Conservation (phyloP, 345 rosid species). For the Gossypioides kirkii region DNA sequence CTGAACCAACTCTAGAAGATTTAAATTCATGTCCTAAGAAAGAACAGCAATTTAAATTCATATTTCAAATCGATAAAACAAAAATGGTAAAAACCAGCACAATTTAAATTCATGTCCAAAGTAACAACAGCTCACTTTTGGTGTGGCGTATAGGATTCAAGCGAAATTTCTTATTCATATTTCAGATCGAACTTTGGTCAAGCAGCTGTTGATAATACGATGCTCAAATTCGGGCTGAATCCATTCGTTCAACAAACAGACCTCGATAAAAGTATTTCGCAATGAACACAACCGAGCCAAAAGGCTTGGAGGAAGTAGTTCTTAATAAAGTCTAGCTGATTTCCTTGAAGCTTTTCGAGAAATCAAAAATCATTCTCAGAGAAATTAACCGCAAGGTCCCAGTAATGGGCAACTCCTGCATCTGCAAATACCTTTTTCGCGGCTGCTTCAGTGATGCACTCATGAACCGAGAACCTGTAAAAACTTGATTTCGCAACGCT, state of each 20-base stretch:
- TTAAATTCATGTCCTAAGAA: too few species aligned
- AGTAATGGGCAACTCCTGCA: slow-evolving; percentile 81
- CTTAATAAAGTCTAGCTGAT: background rate
- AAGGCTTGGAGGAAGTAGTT: background rate
- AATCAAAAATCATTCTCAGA: slow-evolving; percentile 42
- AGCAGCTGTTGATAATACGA: background rate
- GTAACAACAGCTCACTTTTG: background rate
- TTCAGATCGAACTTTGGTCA: background rate
- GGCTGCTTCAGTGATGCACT: slow-evolving; percentile 79
- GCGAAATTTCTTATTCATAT: background rate
- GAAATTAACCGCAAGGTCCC: slow-evolving; percentile 86
- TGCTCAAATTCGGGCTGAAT: background rate
- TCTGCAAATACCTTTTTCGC: slow-evolving; percentile 66
- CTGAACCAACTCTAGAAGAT: too few species aligned
- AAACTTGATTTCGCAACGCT: slow-evolving; percentile 67
- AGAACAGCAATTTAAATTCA: too few species aligned
- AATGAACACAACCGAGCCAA: background rate
- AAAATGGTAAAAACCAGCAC: background rate
- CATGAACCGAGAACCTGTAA: slow-evolving; percentile 58
- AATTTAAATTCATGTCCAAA: background rate
- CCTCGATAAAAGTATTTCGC: background rate
- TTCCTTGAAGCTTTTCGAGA: background rate
- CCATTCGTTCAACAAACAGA: background rate
- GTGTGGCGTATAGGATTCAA: background rate
- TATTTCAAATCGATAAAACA: too few species aligned